phyloP scores from a whole-genome alignment of 345 rosid genomes.

The Ricinus communis region DNA sequence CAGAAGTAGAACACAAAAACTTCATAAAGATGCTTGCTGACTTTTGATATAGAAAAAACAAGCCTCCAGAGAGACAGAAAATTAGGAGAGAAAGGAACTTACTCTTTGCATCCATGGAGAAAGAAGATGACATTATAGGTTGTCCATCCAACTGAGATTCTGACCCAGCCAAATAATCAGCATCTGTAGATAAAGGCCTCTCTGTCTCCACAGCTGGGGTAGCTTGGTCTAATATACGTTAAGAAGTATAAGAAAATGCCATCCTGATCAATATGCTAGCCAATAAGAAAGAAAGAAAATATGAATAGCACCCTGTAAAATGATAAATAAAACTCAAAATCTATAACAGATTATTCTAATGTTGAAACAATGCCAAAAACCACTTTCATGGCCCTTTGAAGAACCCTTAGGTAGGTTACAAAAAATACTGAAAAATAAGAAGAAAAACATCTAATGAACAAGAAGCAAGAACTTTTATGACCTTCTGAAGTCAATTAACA shows the following conservation, averaged over 20 bases:
- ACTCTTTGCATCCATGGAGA: conserved; percentile 40
- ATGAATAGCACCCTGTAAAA: conserved; percentile 7
- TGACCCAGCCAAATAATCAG: conserved; percentile 19
- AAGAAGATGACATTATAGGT: conserved; percentile 21
- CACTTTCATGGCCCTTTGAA: not conserved
- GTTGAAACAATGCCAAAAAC: not conserved
- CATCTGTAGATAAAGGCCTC: conserved; percentile 30
- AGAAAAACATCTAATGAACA: not conserved
- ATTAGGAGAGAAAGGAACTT: conserved; percentile 5
- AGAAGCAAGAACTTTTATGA: not conserved
- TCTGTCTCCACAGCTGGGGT: conserved; percentile 31
- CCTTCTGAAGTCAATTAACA: not conserved
- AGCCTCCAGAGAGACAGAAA: not conserved
- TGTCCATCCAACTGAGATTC: conserved; percentile 27
- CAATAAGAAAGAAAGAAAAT: conserved; percentile 12
- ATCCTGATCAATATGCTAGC: conserved; percentile 10
- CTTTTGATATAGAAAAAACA: not conserved
- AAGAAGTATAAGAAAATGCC: conserved; percentile 30
- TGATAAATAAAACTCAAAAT: not conserved
- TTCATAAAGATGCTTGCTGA: not conserved
- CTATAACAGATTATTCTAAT: not conserved
- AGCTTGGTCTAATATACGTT: conserved; percentile 42
- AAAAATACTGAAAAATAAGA: not conserved
- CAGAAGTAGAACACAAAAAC: not conserved
- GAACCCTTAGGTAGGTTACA: not conserved